These are phyloP conservation scores for Lepidium aucheri DNA, from an alignment of 345 rosid genomes.

Conservation along the genomic window DNA sequence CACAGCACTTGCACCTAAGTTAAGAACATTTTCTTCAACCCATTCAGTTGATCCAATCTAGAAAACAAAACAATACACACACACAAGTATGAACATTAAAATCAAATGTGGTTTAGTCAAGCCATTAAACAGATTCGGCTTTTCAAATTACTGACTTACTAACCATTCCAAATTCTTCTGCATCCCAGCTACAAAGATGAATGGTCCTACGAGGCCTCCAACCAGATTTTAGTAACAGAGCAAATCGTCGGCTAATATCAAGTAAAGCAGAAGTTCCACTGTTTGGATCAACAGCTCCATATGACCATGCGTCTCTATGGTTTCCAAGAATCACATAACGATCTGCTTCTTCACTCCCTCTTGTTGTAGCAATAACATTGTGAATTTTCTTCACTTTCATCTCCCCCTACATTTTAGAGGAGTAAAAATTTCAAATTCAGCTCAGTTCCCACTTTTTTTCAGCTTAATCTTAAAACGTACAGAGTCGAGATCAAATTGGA, in stretches of 20 bases:
- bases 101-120: background rate
- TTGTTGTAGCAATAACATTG: slow-evolving; percentile 61
- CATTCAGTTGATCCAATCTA: slow-evolving; percentile 94
- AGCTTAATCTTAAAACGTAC: too few species aligned
- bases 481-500: too few species aligned
- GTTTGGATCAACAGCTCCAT: slow-evolving; percentile 86
- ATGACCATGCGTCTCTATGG: slow-evolving; percentile 93
- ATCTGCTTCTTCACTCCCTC: slow-evolving; percentile 71
- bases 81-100: background rate
- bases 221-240: slow-evolving; percentile 54
- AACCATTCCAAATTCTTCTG: slow-evolving; percentile 99
- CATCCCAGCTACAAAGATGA: slow-evolving; percentile 92
- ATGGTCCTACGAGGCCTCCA: slow-evolving; percentile 92
- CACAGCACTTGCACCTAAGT: slow-evolving; percentile 74
- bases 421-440: background rate
- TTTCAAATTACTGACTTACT: slow-evolving; percentile 27
- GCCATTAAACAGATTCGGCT: background rate
- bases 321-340: slow-evolving; percentile 74
- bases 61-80: background rate
- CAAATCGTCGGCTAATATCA: slow-evolving; percentile 70
- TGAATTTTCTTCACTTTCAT: slow-evolving; percentile 51
- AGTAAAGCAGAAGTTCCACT: slow-evolving; percentile 89
- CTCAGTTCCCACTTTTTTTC: background rate
- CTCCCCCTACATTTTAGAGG: slow-evolving; percentile 79
- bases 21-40: slow-evolving; percentile 85